Base-by-base conservation (phyloP, 106 monocot genomes). In the Dendrobium chrysotoxum region DNA sequence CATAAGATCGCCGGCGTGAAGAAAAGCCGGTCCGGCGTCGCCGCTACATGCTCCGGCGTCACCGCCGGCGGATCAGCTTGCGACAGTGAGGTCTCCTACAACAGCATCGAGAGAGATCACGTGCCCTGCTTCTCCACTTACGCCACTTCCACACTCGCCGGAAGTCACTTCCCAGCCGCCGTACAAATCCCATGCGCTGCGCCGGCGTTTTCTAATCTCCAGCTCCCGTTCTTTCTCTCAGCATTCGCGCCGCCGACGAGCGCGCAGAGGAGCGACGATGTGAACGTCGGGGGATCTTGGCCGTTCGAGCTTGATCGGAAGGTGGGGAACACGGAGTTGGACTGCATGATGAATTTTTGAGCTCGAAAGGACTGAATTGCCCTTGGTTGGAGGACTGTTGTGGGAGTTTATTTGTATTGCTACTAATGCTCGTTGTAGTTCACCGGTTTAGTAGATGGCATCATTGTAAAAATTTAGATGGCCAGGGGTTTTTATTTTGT, bases 51-150 rank as follows among this genome's bases (percentile, higher is more conserved):
- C 61, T 61, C 21, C 23, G 0, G 77, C 86, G 12, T 30, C 86
- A 4, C 75, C 87, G 10, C 72, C 84, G 42, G 79, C 72, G 7
- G 86, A 81, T 42, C 80, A 47, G 8, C 85, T 82, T 13, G 76
- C 47, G 71, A 82, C 18, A 81, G 82, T 4, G 83, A 77, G 41
- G 77, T 35, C 82, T 81, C 83, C 83, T 85, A 79, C 83, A 75
- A 75, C 61, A 74, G 44, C 84, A 57, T 82, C 18, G 84, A 81
- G 53, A 84, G 89, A 75, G 86, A 92, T 82, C 87, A 88, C 88
- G 95, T 92, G 88, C 85, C 96, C 96, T 96, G 96, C 96, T 96
- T 96, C 96, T 96, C 96, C 96, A 90, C 88, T 11, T 31, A 39
- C 47, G 39, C 76, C 35, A 15, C 50, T 50, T 50, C 50, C 50